Conservation (phyloP, 805 yeast genomes). For the Metschnikowia lunata region DNA sequence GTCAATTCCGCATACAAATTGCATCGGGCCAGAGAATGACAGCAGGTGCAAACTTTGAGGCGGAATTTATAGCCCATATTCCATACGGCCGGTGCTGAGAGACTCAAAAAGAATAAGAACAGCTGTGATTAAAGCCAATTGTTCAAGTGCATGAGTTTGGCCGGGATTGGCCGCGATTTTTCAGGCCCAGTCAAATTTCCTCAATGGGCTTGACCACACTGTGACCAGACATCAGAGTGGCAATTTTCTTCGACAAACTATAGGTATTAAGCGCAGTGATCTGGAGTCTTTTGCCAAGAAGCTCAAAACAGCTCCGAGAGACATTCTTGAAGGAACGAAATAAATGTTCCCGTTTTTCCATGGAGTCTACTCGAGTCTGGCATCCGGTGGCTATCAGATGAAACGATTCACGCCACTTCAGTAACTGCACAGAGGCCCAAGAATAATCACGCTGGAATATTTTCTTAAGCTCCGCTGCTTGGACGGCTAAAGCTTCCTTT, state of each 20-base stretch:
- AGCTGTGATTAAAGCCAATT: too few relatives aligned
- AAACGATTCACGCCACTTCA: not conserved
- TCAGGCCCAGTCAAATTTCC: too few relatives aligned
- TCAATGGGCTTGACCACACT: too few relatives aligned
- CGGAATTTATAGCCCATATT: too few relatives aligned
- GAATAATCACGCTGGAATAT: not conserved
- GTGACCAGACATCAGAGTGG: not conserved
- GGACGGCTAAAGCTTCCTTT: not conserved
- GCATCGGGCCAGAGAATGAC: too few relatives aligned
- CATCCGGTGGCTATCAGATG: constrained; percentile 1
- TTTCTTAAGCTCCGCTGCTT: not conserved
- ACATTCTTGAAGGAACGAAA: not conserved
- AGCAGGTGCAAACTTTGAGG: too few relatives aligned
- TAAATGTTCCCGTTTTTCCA: constrained; percentile 2
- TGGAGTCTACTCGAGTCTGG: not conserved
- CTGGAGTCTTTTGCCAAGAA: constrained; percentile 2
- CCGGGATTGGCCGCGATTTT: too few relatives aligned
- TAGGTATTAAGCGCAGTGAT: constrained; percentile 5
- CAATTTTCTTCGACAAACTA: constrained; percentile 2
- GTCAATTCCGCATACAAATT: too few relatives aligned
- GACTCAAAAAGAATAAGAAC: too few relatives aligned
- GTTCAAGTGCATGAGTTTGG: too few relatives aligned
- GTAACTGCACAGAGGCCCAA: not conserved
- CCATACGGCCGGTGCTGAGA: too few relatives aligned
- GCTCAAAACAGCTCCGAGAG: not conserved